These are phyloP conservation scores for Abelmoschus esculentus DNA, from an alignment of 345 rosid genomes.

Conservation along the genomic window DNA sequence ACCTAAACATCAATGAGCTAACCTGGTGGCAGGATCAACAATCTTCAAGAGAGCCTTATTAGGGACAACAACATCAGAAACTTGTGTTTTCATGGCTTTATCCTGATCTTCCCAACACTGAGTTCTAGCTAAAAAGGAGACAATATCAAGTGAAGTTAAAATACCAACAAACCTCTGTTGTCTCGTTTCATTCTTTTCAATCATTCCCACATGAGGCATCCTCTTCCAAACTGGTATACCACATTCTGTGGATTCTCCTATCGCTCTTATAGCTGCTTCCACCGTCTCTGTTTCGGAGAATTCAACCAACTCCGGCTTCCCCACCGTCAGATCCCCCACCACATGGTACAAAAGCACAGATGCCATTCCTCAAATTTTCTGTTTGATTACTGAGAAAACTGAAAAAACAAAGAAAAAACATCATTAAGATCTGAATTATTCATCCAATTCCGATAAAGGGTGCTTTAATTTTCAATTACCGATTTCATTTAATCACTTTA, in stretches of 20 bases:
- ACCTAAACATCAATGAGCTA: not conserved
- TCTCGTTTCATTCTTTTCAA: conserved; percentile 64
- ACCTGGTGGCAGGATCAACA: conserved; percentile 98
- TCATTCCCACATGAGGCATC: conserved; percentile 37
- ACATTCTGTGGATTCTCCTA: conserved; percentile 82
- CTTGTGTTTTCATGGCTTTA: conserved; percentile 69
- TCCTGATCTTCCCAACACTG: conserved; percentile 79
- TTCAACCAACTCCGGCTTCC: conserved; percentile 90
- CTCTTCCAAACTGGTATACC: conserved; percentile 94
- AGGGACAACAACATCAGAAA: conserved; percentile 59
- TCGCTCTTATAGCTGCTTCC: conserved; percentile 74
- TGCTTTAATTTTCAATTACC: not conserved
- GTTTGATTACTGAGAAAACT: not conserved
- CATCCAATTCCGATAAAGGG: not conserved
- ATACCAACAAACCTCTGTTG: conserved; percentile 86
- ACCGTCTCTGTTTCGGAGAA: conserved; percentile 77
- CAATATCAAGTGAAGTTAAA: conserved; percentile 75
- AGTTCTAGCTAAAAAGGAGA: conserved; percentile 61
- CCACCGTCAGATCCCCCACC: conserved; percentile 97
- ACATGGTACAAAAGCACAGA: conserved; percentile 88
- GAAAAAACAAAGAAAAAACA: not conserved
- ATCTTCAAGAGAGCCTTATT: conserved; percentile 55
- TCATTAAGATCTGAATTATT: not conserved
- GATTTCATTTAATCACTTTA: not conserved
- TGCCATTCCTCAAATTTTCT: conserved; percentile 39